Conservation (phyloP, 371 early-diverging fungal genomes). For the Cokeromyces recurvatus region DNA sequence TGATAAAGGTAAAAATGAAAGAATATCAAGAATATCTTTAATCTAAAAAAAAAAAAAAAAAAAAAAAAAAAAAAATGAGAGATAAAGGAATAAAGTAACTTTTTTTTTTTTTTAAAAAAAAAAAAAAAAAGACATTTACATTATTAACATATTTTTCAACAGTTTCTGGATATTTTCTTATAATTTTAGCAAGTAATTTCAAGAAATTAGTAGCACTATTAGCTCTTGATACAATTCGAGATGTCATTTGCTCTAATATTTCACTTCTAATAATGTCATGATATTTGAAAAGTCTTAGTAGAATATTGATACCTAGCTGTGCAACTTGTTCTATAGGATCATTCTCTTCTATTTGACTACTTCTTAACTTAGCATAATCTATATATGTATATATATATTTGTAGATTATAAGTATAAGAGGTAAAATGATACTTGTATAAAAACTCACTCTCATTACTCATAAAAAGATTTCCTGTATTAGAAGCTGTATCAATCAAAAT, state of each 20-base stretch:
- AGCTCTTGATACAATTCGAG: slow-evolving; percentile 54
- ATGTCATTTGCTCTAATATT: slow-evolving; percentile 58
- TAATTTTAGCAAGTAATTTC: slow-evolving; percentile 40
- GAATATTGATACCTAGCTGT: slow-evolving; percentile 39
- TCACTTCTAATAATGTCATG: slow-evolving; percentile 55
- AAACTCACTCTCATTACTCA: too few species aligned
- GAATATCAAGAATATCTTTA: slow-evolving; percentile 55
- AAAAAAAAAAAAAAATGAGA: too few species aligned
- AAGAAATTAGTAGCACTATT: slow-evolving; percentile 45
- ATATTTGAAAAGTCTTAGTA: slow-evolving; percentile 48
- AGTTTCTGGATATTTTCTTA: slow-evolving; percentile 34
- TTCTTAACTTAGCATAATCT: not conserved
- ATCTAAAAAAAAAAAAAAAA: slow-evolving; percentile 26
- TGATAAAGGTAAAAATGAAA: slow-evolving; percentile 47
- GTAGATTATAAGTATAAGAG: too few species aligned
- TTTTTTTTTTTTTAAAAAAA: too few species aligned
- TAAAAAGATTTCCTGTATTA: slow-evolving; percentile 18
- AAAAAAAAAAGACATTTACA: slow-evolving; percentile 12
- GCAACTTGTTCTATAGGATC: slow-evolving; percentile 23
- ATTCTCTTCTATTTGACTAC: slow-evolving; percentile 1
- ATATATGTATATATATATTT: too few species aligned
- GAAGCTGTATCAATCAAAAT: slow-evolving; percentile 47
- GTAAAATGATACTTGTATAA: too few species aligned
- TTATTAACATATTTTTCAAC: slow-evolving; percentile 24
- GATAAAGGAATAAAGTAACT: too few species aligned